Evolutionary conservation across 164 flowering plant genomes (phyloP).

Genomic region (Euptelea pleiosperma): DNA sequence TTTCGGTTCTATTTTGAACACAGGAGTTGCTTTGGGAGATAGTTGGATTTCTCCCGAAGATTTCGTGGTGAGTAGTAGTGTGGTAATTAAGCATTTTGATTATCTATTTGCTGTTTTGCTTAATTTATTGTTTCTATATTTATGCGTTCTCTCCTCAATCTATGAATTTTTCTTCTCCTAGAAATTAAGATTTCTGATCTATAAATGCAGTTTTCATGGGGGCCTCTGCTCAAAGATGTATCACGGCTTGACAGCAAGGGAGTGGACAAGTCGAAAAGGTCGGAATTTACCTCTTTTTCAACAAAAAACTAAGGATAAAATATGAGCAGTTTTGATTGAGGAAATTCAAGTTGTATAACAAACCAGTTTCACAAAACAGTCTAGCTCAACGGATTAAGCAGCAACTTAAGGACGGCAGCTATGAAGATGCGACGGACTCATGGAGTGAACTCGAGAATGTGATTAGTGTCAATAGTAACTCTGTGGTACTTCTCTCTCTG

Average conservation of each 20-base stretch:
- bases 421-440: slow-evolving; percentile 47
- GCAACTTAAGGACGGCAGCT: slow-evolving; percentile 42
- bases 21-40: slow-evolving; percentile 87
- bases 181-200: too few relatives aligned
- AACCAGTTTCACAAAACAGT: slow-evolving; percentile 34
- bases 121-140: too few relatives aligned
- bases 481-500: slow-evolving; percentile 48
- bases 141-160: too few relatives aligned
- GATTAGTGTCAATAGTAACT: slow-evolving; percentile 40
- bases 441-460: slow-evolving; percentile 57
- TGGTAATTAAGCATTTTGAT: background rate
- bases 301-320: background rate
- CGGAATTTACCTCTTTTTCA: background rate
- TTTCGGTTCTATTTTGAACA: background rate
- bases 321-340: background rate
- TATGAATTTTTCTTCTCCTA: too few relatives aligned
- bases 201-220: slow-evolving; percentile 76
- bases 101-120: background rate
- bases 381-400: slow-evolving; percentile 58
- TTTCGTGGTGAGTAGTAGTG: slow-evolving; percentile 57
- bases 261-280: slow-evolving; percentile 57
- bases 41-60: slow-evolving; percentile 99
- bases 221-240: slow-evolving; percentile 79
- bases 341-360: background rate
- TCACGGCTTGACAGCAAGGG: slow-evolving; percentile 72